Base-by-base conservation (phyloP, 352 stramenopile genomes). In the Achlya hypogyna region DNA sequence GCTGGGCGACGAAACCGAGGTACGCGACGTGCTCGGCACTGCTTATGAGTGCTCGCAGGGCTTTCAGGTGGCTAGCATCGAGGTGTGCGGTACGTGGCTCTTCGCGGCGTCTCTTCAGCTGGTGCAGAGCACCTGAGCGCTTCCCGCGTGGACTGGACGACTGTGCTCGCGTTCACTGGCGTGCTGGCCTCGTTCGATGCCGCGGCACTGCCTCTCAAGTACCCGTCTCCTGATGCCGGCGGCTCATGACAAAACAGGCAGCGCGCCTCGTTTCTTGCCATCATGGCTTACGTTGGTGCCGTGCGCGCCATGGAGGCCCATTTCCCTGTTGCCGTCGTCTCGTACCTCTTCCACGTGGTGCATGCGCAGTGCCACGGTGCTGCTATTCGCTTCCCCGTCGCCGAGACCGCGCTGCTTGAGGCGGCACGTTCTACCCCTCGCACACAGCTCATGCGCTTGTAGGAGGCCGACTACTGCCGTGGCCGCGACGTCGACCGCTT, bases 321-420 rank as follows among this genome's bases (percentile, higher is more conserved):
- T 16, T 67, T 22, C 25, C 51, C 60, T 2, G 38, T 67, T 8
- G 18, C 31, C 5, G 29, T 67, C 22, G 60, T 67, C 1, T 59
- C 40, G 20, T 67, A 67, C 51, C 49, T 67, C 27, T 34, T 67
- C 14, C 60, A 67, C 2, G 22, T 58, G 3, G 51, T 67, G 22
- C 60, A 67, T 29, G 31, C 60, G 20, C 60, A 67, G 51, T 54
- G 42, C 32, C n/a, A 67, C 34, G 51, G 60, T 34, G 51, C 51
- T 22, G 28, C n/a, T 22, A 4, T 67, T 9, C 27, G 18, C 14
- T 59, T 67, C 59, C 60, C 60, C 1, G 28, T 67, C 34, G 2
- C 60, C 4, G n/a, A 25, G 25, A 4, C 60, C 18, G 40, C 28
- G 10, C 28, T 67, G 29, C 32, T 67, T n/a, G n/a, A 38, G 12